Evolutionary conservation across 2,329 filamentous ascomycete species (phyloP).

Genomic region (Coniella lustricola): DNA sequence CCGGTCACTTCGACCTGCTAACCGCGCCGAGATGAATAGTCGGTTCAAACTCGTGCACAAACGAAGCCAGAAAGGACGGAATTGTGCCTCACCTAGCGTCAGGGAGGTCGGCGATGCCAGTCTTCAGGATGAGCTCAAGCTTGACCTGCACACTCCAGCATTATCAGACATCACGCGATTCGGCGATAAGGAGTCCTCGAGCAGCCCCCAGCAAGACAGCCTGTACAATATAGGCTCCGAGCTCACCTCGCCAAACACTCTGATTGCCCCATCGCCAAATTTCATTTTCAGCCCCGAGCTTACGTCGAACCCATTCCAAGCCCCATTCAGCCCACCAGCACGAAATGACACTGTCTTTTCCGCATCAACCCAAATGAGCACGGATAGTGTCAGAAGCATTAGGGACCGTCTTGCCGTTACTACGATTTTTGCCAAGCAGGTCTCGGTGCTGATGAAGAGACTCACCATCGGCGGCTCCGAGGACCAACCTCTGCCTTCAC

Average conservation of each 20-base stretch:
- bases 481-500: slow-evolving; percentile 3
- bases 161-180: slow-evolving; percentile 7
- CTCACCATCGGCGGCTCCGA: slow-evolving; percentile 15
- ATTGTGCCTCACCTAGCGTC: slow-evolving; percentile 8
- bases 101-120: slow-evolving; percentile 9
- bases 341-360: slow-evolving; percentile 28
- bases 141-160: slow-evolving; percentile 9
- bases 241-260: slow-evolving; percentile 10
- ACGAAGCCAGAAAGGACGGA: slow-evolving; percentile 22
- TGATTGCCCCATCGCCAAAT: slow-evolving; percentile 8
- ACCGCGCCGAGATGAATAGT: slow-evolving; percentile 42
- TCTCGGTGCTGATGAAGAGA: slow-evolving; percentile 31
- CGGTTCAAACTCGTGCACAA: slow-evolving; percentile 38
- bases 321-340: slow-evolving; percentile 23
- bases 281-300: slow-evolving; percentile 7
- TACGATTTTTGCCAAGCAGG: slow-evolving; percentile 18
- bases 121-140: background rate
- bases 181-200: slow-evolving; percentile 2
- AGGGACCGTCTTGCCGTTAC: slow-evolving; percentile 19
- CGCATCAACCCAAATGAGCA: slow-evolving; percentile 32
- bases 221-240: slow-evolving; percentile 3
- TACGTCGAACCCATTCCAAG: slow-evolving; percentile 4
- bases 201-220: slow-evolving; percentile 8
- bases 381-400: slow-evolving; percentile 29
- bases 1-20: slow-evolving; percentile 48